These are phyloP conservation scores for Colletotrichum aenigma DNA, from an alignment of 2,329 filamentous ascomycete species.

Conservation along the genomic window DNA sequence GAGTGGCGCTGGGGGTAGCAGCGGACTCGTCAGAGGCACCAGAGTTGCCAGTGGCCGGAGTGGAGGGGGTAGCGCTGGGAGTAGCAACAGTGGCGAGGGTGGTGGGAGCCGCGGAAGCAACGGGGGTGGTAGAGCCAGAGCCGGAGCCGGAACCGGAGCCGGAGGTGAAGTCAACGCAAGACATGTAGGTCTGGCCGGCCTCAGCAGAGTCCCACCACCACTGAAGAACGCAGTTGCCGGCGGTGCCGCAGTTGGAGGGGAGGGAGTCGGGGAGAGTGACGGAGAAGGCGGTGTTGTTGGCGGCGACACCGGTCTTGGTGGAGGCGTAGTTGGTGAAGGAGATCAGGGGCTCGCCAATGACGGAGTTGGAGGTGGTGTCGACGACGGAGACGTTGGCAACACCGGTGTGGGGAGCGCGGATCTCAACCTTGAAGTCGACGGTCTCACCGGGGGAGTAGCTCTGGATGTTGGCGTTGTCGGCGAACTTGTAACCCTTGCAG, in stretches of 20 bases:
- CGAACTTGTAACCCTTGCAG: constrained; percentile 35
- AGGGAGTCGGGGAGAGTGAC: constrained; percentile 58
- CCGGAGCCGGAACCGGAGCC: constrained; percentile 1
- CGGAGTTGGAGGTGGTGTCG: constrained; percentile 45
- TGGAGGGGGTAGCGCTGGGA: constrained; percentile 1
- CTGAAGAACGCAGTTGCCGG: constrained; percentile 58
- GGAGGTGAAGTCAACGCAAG: constrained; percentile 61
- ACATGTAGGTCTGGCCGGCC: constrained; percentile 66
- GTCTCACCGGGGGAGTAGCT: constrained; percentile 35
- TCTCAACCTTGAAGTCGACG: constrained; percentile 40
- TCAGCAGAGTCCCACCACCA: constrained; percentile 66
- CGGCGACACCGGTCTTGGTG: constrained; percentile 19
- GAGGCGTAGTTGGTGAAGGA: constrained; percentile 44
- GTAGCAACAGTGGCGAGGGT: constrained; percentile 3
- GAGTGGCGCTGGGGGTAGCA: neutral
- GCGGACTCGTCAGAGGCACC: neutral
- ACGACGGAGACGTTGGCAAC: constrained; percentile 54
- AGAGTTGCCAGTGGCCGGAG: neutral
- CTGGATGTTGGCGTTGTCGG: constrained; percentile 32
- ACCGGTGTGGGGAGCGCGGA: constrained; percentile 39
- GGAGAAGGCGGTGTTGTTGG: constrained; percentile 46
- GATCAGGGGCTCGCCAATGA: constrained; percentile 53
- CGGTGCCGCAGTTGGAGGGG: constrained; percentile 47
- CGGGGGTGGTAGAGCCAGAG: neutral
- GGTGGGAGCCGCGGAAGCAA: neutral